These are phyloP conservation scores for Dictyostelium brefeldianum DNA, from an alignment of 78 protist genomes.

Conservation along the genomic window DNA sequence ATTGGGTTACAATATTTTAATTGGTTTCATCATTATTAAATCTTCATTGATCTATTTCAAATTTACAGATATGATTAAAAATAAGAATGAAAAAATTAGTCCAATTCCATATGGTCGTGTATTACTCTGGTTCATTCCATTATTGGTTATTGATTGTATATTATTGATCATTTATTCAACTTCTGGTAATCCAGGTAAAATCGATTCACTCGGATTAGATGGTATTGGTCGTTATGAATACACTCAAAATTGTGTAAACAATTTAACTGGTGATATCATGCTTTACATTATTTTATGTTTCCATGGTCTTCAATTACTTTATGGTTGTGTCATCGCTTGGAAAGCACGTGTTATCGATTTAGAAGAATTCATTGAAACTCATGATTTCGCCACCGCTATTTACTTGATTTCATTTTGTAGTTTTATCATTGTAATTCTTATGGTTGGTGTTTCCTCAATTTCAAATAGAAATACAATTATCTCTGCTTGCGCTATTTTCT, in stretches of 20 bases:
- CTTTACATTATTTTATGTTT: conserved; percentile 39
- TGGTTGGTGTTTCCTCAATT: conserved; percentile 42
- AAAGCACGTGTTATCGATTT: conserved; percentile 45
- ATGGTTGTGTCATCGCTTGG: conserved; percentile 73
- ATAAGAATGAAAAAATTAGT: conserved; percentile 14
- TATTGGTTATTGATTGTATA: conserved; percentile 7
- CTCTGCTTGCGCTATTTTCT: conserved; percentile 54
- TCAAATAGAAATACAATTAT: conserved; percentile 50
- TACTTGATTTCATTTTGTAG: conserved; percentile 54
- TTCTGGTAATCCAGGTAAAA: conserved; percentile 8
- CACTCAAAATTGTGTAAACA: conserved; percentile 73
- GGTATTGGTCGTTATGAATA: conserved; percentile 71
- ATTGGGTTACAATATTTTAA: conserved; percentile 46
- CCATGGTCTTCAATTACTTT: conserved; percentile 63
- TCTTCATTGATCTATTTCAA: conserved; percentile 46
- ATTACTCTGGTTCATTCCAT: conserved; percentile 5
- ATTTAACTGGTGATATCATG: conserved; percentile 35
- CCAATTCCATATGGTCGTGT: conserved; percentile 34
- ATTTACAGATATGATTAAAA: conserved; percentile 19
- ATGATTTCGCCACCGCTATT: conserved; percentile 48
- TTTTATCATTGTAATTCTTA: conserved; percentile 49
- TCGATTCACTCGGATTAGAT: conserved; percentile 50
- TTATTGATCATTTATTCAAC: conserved; percentile 45
- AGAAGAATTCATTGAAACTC: conserved; percentile 69
- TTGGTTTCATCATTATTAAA: conserved; percentile 69